Conservation (phyloP, 2,329 filamentous ascomycete genomes). For the Curvularia eragrostidis region DNA sequence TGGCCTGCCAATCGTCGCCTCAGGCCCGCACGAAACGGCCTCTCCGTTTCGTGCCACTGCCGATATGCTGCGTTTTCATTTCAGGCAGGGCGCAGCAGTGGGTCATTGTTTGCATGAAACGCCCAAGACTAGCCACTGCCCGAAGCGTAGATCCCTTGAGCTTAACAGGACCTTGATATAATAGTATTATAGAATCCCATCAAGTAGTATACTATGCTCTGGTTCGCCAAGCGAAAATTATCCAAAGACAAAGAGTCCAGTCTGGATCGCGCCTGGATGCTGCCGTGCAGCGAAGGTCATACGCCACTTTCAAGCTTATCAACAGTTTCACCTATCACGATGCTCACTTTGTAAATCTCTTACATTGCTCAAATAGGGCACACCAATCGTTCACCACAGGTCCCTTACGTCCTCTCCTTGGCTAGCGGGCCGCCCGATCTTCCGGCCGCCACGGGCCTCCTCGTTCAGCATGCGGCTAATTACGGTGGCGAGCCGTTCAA, state of each 20-base stretch:
- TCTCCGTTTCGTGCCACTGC: conserved; percentile 9
- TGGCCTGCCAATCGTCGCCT: conserved; percentile 25
- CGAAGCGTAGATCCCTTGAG: conserved; percentile 24
- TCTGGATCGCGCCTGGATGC: background rate
- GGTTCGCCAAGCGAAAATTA: background rate
- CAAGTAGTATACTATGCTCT: background rate
- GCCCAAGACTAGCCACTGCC: background rate
- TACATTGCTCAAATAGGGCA: background rate
- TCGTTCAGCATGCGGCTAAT: conserved; percentile 50
- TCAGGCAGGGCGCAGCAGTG: conserved; percentile 16
- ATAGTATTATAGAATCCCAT: conserved; percentile 18
- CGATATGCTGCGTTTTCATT: conserved; percentile 17
- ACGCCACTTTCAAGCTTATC: background rate
- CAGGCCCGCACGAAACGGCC: conserved; percentile 5
- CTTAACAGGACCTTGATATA: conserved; percentile 28
- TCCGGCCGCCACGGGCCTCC: conserved; percentile 26
- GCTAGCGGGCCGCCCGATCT: conserved; percentile 18
- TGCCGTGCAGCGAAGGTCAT: background rate
- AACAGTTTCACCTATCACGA: background rate
- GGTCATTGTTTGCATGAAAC: conserved; percentile 25
- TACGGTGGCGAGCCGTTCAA: conserved; percentile 66
- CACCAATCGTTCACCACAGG: conserved; percentile 40
- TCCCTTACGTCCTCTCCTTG: conserved; percentile 33
- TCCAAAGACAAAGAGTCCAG: background rate
- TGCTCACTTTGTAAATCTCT: background rate